Base-by-base conservation (phyloP, 2,329 filamentous ascomycete genomes). In the Aspergillus cejpii region DNA sequence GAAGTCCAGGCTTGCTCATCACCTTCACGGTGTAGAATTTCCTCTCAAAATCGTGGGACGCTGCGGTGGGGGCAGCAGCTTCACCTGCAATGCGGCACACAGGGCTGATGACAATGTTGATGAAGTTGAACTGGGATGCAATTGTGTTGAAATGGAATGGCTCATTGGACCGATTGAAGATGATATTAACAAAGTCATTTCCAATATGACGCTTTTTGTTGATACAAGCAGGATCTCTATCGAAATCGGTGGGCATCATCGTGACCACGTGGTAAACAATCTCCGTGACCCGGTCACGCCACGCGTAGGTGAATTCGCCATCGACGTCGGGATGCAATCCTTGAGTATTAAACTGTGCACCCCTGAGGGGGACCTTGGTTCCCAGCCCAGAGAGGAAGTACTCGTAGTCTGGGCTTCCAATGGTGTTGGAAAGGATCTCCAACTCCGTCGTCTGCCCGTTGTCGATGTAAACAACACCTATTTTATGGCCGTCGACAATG, bases 161-260 rank as follows among this genome's bases (percentile, higher is more conserved):
- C 38, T 83, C 67, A n/a, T 92, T 91, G 2, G 90, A 96, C 59
- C 94, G 88, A 64, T 98, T 98, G 76, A 94, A 98, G 46, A 98
- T 84, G 56, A 98, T 94, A 63, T 95, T 97, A 62, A 98, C 92
- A 64, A 87, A 94, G 66, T 97, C 92, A 61, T 98, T 98, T 46
- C 92, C 92, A 49, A 97, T 92, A 61, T 97, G 94, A 2, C 83
- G 78, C 68, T 98, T 98, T 73, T 98, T 98, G 64, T 81, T 77
- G 50, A 84, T 82, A 60, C 84, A 88, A 50, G 80, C 77, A 7
- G 84, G 79, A 57, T 95, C 89, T 23, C 80, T 76, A 43, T 88
- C 81, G 11, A 84, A 72, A 60, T 94, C 79, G 7, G 88, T 95
- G 1, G 92, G 92, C 92, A 98, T 98, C 76, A 97, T 89, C 3